Evolutionary conservation across 2,329 filamentous ascomycete species (phyloP), one percentile per base, ranked within the genome.

Genomic region (Thelonectria blattea): DNA sequence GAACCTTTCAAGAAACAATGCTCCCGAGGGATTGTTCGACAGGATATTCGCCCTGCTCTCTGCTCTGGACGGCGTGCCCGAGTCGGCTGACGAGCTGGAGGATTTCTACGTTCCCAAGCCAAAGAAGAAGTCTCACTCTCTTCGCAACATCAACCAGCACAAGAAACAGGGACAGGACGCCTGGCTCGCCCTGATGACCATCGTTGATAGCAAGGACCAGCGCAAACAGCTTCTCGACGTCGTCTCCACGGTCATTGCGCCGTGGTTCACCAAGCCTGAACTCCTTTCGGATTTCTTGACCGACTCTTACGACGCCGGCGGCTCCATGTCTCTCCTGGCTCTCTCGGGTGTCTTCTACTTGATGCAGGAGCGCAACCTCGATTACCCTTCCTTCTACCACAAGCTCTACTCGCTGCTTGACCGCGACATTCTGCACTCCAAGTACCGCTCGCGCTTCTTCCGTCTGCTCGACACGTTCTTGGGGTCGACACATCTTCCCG

Each of bases 331-430:
- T 5, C 83, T 99, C 5, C 84, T 97, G 18, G 93, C 96, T 2
- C 82, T 99, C 1, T 96, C 92, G 1, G 95, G 95, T 52, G 88
- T 99, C 47, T 99, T 97, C 79, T 95, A 96, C 74, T 85, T 99
- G 53, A 98, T 99, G 68, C 89, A 91, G 65, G 88, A 95, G 73
- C 91, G 92, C 73, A 99, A 99, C 74, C 84, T 99, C 61, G 95
- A 99, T 78, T 99, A 99, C 75, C 93, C 93, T 1, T 89, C 89
- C 32, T 99, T 99, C 79, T 99, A 96, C 78, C 79, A 84, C 54
- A 98, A 97, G 75, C 87, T 99, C 2, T 99, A 99, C 79, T 96
- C 92, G 10, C 84, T 99, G 1, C 85, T 99, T 3, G 91, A 98
- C 77, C 85, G 88, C 39, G 87, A 92, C 50, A 85, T 98, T 9